phyloP scores from a whole-genome alignment of 345 rosid genomes.

The Dipteronia dyeriana region DNA sequence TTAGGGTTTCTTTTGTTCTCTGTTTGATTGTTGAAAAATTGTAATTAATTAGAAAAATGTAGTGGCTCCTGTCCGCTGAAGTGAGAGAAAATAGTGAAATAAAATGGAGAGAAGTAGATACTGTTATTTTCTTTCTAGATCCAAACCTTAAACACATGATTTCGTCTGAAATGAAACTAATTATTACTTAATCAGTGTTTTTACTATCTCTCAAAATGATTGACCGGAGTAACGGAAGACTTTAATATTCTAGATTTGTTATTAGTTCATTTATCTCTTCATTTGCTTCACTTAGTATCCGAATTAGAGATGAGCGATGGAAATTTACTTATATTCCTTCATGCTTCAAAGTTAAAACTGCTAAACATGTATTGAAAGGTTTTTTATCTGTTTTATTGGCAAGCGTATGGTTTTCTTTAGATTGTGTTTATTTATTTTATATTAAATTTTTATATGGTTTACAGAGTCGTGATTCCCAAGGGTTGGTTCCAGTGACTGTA shows the following conservation, averaged over 20 bases:
- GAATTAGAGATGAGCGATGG: too few relatives aligned
- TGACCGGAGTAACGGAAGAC: too few relatives aligned
- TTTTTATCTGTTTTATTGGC: not conserved
- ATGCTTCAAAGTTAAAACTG: not conserved
- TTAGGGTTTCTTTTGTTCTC: not conserved
- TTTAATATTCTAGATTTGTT: not conserved
- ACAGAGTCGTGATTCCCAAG: conserved; percentile 69
- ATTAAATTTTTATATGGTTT: conserved; percentile 1
- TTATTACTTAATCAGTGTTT: not conserved
- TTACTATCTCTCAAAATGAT: too few relatives aligned
- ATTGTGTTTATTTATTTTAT: not conserved
- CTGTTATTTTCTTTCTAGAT: not conserved
- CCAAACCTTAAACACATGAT: not conserved
- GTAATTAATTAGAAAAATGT: not conserved
- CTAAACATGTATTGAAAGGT: not conserved
- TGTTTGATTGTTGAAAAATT: conserved; percentile 3
- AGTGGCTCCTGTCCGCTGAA: not conserved
- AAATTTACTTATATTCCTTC: not conserved
- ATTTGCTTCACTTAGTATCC: too few relatives aligned
- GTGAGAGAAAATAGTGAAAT: not conserved
- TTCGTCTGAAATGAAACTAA: not conserved
- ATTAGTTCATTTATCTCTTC: not conserved
- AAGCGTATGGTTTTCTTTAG: too few relatives aligned
- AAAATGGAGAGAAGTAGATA: not conserved
- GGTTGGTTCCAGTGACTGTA: conserved; percentile 74